phyloP scores from a whole-genome alignment of 2,329 filamentous ascomycete genomes.

The Ascochyta koolunga region DNA sequence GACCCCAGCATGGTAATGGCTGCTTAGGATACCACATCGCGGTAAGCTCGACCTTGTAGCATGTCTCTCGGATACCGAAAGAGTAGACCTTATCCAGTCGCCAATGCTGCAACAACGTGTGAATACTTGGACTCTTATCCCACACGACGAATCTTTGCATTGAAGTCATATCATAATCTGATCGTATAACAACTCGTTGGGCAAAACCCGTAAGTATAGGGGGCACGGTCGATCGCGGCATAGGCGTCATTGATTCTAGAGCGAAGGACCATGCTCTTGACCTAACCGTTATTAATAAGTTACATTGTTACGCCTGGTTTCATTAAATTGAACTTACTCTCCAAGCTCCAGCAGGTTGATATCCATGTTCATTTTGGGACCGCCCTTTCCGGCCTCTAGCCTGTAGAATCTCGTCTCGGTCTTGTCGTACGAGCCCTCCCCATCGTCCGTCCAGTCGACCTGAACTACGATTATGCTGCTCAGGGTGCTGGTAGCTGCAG shows the following conservation, averaged over 20 bases:
- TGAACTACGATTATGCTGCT: conserved; percentile 30
- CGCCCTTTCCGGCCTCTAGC: conserved; percentile 20
- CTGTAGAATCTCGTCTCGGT: conserved; percentile 29
- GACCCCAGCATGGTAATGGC: conserved; percentile 36
- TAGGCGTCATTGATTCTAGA: conserved; percentile 32
- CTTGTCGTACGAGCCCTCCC: conserved; percentile 40
- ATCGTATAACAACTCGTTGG: conserved; percentile 24
- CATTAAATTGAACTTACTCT: conserved; percentile 22
- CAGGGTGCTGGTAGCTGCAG: neutral
- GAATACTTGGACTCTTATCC: conserved; percentile 24
- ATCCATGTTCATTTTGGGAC: conserved; percentile 34
- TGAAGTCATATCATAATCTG: conserved; percentile 19
- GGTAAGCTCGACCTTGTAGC: conserved; percentile 34
- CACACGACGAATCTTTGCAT: conserved; percentile 28
- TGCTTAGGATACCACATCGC: conserved; percentile 38
- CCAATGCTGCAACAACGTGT: conserved; percentile 14
- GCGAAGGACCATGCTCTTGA: conserved; percentile 40
- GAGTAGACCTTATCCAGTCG: conserved; percentile 39
- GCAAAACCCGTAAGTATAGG: conserved; percentile 35
- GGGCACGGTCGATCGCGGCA: conserved; percentile 24
- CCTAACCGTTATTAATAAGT: conserved; percentile 21
- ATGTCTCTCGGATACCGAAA: conserved; percentile 36
- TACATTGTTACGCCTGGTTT: neutral
- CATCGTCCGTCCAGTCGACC: conserved; percentile 41
- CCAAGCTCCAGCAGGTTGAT: conserved; percentile 43